A percentile compares a stretch with the other conserved stretches of the same genome.
These are phyloP conservation scores for Coniosporium apollinis DNA, from an alignment of 495 filamentous ascomycete species.

Conservation along the genomic window DNA sequence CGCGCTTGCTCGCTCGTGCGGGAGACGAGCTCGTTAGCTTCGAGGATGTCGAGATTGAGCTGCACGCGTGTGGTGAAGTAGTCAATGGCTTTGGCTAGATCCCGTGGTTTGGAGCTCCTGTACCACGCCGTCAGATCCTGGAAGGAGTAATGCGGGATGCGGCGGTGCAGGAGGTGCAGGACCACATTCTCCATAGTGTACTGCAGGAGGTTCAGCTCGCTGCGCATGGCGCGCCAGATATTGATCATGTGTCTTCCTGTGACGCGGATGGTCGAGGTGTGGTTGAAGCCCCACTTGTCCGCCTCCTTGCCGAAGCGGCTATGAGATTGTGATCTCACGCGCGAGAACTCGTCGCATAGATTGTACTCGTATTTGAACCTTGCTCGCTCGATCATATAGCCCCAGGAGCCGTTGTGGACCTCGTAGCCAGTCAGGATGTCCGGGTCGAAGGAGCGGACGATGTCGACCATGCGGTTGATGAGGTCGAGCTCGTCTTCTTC, in stretches of 20 bases:
- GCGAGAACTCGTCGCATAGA: slow-evolving; percentile 75
- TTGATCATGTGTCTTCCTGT: slow-evolving; percentile 94
- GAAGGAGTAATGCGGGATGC: slow-evolving; percentile 78
- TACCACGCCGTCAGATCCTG: slow-evolving; percentile 70
- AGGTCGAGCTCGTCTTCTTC: slow-evolving; percentile 72
- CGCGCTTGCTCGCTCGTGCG: slow-evolving; percentile 91
- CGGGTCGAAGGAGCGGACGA: slow-evolving; percentile 71
- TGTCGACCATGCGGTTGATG: slow-evolving; percentile 64
- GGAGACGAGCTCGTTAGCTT: slow-evolving; percentile 73
- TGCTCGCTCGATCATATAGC: slow-evolving; percentile 84
- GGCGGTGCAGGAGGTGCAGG: slow-evolving; percentile 79
- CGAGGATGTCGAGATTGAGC: slow-evolving; percentile 78
- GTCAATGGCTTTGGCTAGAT: slow-evolving; percentile 57
- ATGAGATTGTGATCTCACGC: slow-evolving; percentile 67
- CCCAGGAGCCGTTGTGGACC: slow-evolving; percentile 86
- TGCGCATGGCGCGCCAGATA: slow-evolving; percentile 89
- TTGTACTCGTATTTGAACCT: slow-evolving; percentile 74
- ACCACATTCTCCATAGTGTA: slow-evolving; percentile 96
- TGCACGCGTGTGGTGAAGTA: slow-evolving; percentile 65
- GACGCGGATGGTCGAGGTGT: slow-evolving; percentile 69
- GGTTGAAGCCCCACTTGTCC: slow-evolving; percentile 84
- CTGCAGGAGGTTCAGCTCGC: slow-evolving; percentile 75
- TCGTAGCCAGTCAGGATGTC: slow-evolving; percentile 94
- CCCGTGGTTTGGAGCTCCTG: slow-evolving; percentile 42
- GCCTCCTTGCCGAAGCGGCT: slow-evolving; percentile 71